These are phyloP conservation scores for Paracoccidioides lutzii DNA, from an alignment of 2,329 filamentous ascomycete species.

Conservation along the genomic window DNA sequence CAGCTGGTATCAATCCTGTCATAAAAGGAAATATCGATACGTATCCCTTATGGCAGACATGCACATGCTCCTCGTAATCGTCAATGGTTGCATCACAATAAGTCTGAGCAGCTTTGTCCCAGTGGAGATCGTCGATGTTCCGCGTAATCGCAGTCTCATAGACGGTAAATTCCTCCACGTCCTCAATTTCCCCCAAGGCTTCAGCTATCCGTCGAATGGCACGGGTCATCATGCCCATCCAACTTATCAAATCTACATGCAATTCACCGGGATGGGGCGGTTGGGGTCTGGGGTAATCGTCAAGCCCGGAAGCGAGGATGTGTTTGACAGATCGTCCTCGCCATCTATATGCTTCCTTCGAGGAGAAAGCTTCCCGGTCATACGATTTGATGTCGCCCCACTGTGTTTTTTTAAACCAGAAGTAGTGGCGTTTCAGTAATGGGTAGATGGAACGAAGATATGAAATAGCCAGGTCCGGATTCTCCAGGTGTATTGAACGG, in stretches of 20 bases:
- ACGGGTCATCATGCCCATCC: slow-evolving; percentile 93
- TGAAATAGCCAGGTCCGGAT: slow-evolving; percentile 52
- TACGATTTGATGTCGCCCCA: slow-evolving; percentile 80
- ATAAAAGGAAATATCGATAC: slow-evolving; percentile 88
- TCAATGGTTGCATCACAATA: slow-evolving; percentile 96
- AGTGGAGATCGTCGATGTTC: slow-evolving; percentile 89
- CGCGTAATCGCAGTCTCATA: slow-evolving; percentile 64
- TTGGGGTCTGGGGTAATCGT: slow-evolving; percentile 89
- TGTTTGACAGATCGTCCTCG: slow-evolving; percentile 76
- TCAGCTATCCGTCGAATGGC: slow-evolving; percentile 70
- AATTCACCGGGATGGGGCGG: slow-evolving; percentile 92
- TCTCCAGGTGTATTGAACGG: slow-evolving; percentile 53
- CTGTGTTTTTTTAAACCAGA: slow-evolving; percentile 92
- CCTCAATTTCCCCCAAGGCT: slow-evolving; percentile 62
- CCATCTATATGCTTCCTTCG: slow-evolving; percentile 92
- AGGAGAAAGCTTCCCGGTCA: slow-evolving; percentile 75
- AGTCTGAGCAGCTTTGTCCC: slow-evolving; percentile 64
- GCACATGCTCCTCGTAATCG: slow-evolving; percentile 76
- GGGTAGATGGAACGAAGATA: slow-evolving; percentile 73
- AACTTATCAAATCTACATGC: slow-evolving; percentile 85
- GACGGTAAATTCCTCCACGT: slow-evolving; percentile 57
- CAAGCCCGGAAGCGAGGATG: slow-evolving; percentile 82
- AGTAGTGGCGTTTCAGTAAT: slow-evolving; percentile 73
- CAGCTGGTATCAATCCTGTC: slow-evolving; percentile 60
- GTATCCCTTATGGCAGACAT: slow-evolving; percentile 95